phyloP scores from a whole-genome alignment of 306 rosid genomes.

The Ormosia emarginata region DNA sequence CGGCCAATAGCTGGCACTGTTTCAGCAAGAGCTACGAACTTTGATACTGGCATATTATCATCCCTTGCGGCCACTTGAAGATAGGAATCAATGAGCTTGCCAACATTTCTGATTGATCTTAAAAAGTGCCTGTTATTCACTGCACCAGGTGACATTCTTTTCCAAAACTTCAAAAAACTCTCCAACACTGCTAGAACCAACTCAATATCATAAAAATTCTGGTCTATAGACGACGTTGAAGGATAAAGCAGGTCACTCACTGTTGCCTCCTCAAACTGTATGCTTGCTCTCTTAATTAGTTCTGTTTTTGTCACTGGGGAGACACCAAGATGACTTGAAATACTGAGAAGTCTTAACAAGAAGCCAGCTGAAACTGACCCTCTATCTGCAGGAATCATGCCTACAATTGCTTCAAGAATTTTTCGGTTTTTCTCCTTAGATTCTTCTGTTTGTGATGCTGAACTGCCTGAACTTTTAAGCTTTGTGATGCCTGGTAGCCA shows the following conservation, averaged over 20 bases:
- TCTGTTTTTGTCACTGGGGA: constrained; percentile 69
- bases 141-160: constrained; percentile 56
- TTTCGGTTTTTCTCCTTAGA: constrained; percentile 42
- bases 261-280: constrained; percentile 78
- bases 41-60: constrained; percentile 63
- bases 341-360: constrained; percentile 65
- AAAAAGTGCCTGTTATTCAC: constrained; percentile 45
- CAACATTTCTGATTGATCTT: constrained; percentile 61
- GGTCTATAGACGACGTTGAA: constrained; percentile 44
- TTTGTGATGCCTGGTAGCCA: constrained; percentile 68
- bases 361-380: constrained; percentile 82
- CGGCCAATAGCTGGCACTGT: constrained; percentile 77
- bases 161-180: constrained; percentile 69
- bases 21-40: constrained; percentile 66
- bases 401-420: constrained; percentile 68
- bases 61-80: constrained; percentile 83
- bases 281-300: constrained; percentile 65
- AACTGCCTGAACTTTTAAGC: constrained; percentile 29
- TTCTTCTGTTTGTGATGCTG: constrained; percentile 48
- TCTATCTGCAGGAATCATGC: constrained; percentile 79
- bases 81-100: constrained; percentile 84
- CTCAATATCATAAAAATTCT: constrained; percentile 64
- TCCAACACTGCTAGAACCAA: constrained; percentile 66
- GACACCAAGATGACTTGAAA: constrained; percentile 54
- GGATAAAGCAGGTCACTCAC: constrained; percentile 69